phyloP scores from a whole-genome alignment of 768 basidiomycete genomes.

The Trametes coccinea region DNA sequence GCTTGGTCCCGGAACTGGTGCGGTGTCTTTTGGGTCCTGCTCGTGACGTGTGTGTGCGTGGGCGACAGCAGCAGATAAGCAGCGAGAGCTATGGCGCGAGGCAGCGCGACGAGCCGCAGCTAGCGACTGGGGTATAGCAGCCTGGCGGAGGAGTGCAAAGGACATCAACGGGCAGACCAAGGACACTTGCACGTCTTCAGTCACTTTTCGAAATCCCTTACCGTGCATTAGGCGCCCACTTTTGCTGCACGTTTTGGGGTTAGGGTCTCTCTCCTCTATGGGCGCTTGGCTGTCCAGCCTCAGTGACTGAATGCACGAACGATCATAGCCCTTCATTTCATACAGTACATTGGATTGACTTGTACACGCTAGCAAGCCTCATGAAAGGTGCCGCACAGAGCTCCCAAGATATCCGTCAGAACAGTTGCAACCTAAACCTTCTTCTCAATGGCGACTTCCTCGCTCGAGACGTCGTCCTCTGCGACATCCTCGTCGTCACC shows the following conservation, averaged over 20 bases:
- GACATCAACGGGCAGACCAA: constrained; percentile 19
- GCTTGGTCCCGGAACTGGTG: constrained; percentile 12
- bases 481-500: constrained; percentile 50
- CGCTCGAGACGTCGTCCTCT: constrained; percentile 22
- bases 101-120: constrained; percentile 7
- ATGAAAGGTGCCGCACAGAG: too few species aligned
- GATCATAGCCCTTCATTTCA: too few species aligned
- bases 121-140: constrained; percentile 12
- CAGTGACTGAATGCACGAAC: too few species aligned
- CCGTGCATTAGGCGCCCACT: not conserved
- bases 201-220: not conserved
- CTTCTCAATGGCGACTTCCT: constrained; percentile 19
- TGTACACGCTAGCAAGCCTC: too few species aligned
- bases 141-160: constrained; percentile 15
- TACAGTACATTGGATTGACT: too few species aligned
- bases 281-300: not conserved
- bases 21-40: not conserved
- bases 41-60: constrained; percentile 8
- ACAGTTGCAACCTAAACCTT: constrained; percentile 6
- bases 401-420: not conserved
- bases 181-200: not conserved
- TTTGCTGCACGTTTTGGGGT: not conserved
- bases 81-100: constrained; percentile 5
- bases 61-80: not conserved
- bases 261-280: not conserved